A percentile compares a stretch with the other conserved stretches of the same genome.
Evolutionary conservation across 1,284 basidiomycete species (phyloP).

Genomic region (Stygiomarasmius scandens): DNA sequence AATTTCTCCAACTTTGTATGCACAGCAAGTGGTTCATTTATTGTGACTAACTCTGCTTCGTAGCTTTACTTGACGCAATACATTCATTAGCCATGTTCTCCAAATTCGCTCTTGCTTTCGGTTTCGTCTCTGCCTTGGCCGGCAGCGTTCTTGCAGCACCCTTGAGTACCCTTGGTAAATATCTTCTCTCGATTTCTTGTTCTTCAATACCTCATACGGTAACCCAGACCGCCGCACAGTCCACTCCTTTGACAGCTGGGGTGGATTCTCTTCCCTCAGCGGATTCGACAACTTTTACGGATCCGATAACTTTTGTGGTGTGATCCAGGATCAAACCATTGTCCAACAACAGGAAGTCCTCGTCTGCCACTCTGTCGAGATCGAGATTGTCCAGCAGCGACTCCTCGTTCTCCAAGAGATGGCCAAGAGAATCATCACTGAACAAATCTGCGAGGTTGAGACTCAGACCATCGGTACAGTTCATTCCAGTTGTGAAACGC

Average conservation of each 20-base stretch:
- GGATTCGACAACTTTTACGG: slow-evolving; percentile 25
- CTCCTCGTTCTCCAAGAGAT: slow-evolving; percentile 30
- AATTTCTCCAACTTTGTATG: background rate
- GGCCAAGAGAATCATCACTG: slow-evolving; percentile 37
- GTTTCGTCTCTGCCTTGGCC: slow-evolving; percentile 6
- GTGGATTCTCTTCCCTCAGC: slow-evolving; percentile 20
- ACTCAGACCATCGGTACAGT: slow-evolving; percentile 29
- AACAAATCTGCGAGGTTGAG: slow-evolving; percentile 35
- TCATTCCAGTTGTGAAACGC: background rate
- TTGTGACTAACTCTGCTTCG: background rate
- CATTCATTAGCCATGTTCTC: slow-evolving; percentile 9
- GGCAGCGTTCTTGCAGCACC: slow-evolving; percentile 7
- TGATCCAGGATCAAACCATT: slow-evolving; percentile 14
- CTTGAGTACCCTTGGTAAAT: slow-evolving; percentile 7
- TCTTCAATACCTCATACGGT: too few relatives aligned
- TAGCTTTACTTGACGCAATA: background rate
- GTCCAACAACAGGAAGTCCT: slow-evolving; percentile 21
- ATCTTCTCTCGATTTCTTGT: background rate
- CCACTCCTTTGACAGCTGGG: slow-evolving; percentile 14
- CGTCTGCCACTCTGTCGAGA: slow-evolving; percentile 23
- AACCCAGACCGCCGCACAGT: slow-evolving; percentile 8
- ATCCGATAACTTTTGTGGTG: slow-evolving; percentile 19
- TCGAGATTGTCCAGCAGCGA: slow-evolving; percentile 30
- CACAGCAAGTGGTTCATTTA: background rate
- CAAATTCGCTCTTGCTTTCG: slow-evolving; percentile 7